These are phyloP conservation scores for Yamadazyma friedrichii DNA, from an alignment of 1,139 yeast species.

Conservation along the genomic window DNA sequence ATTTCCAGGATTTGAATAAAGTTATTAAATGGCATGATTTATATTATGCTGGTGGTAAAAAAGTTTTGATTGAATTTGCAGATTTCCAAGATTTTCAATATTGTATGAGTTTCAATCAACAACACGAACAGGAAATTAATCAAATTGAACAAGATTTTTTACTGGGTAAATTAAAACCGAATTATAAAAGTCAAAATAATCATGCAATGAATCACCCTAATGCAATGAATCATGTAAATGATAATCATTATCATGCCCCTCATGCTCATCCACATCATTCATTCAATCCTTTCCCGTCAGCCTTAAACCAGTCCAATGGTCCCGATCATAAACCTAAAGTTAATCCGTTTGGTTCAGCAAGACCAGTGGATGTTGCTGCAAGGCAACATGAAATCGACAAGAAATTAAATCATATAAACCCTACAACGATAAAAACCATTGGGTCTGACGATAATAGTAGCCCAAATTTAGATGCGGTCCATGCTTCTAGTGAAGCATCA, in stretches of 20 bases:
- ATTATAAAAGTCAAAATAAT: slow-evolving; percentile 1
- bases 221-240: neutral
- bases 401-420: slow-evolving; percentile 50
- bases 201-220: slow-evolving; percentile 4
- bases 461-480: neutral
- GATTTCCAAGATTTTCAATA: slow-evolving; percentile 49
- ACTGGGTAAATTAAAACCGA: slow-evolving; percentile 20
- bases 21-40: slow-evolving; percentile 47
- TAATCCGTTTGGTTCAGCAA: slow-evolving; percentile 48
- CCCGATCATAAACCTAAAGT: slow-evolving; percentile 25
- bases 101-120: slow-evolving; percentile 42
- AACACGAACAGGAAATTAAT: slow-evolving; percentile 30
- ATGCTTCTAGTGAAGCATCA: neutral
- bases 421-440: slow-evolving; percentile 56
- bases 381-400: slow-evolving; percentile 43
- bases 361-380: slow-evolving; percentile 44
- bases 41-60: slow-evolving; percentile 38
- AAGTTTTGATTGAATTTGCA: slow-evolving; percentile 45
- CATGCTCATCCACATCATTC: slow-evolving; percentile 1
- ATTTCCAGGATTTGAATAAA: slow-evolving; percentile 46
- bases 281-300: neutral
- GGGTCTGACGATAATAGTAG: slow-evolving; percentile 15
- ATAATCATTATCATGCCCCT: slow-evolving; percentile 5
- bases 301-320: neutral
- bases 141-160: slow-evolving; percentile 33